These are phyloP conservation scores for Acanthamoeba polyphaga DNA, from an alignment of 208 protist genomes.

Conservation along the genomic window DNA sequence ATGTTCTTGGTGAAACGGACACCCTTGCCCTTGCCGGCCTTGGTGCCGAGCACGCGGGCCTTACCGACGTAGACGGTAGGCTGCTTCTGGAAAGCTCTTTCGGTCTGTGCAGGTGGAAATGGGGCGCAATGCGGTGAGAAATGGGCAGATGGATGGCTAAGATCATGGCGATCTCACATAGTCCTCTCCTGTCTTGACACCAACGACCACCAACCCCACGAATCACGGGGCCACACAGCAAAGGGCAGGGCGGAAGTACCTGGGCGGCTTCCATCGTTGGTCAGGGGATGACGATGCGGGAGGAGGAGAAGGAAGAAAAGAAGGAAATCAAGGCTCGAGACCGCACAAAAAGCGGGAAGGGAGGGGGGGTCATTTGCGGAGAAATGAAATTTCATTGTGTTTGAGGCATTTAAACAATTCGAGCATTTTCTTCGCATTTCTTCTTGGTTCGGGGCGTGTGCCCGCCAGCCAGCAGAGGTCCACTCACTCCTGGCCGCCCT, in stretches of 20 bases:
- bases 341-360: slow-evolving; percentile 13
- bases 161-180: background rate
- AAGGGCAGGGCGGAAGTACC: background rate
- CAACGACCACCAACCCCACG: background rate
- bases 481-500: background rate
- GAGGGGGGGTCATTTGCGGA: background rate
- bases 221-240: background rate
- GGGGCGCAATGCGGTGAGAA: background rate
- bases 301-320: slow-evolving; percentile 43
- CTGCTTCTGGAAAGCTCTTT: slow-evolving; percentile 95
- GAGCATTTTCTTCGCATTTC: background rate
- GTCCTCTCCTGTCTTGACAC: too few relatives aligned
- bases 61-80: slow-evolving; percentile 85
- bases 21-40: slow-evolving; percentile 89
- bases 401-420: background rate
- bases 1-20: slow-evolving; percentile 97
- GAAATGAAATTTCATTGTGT: background rate
- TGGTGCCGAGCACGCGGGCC: slow-evolving; percentile 84
- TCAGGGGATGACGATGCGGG: slow-evolving; percentile 19
- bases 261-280: slow-evolving; percentile 13
- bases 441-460: background rate
- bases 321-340: background rate
- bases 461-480: too few relatives aligned
- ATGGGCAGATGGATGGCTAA: background rate
- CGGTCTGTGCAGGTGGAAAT: slow-evolving; percentile 81